These are phyloP conservation scores for Camelina hispida DNA, from an alignment of 345 rosid genomes.

Conservation along the genomic window DNA sequence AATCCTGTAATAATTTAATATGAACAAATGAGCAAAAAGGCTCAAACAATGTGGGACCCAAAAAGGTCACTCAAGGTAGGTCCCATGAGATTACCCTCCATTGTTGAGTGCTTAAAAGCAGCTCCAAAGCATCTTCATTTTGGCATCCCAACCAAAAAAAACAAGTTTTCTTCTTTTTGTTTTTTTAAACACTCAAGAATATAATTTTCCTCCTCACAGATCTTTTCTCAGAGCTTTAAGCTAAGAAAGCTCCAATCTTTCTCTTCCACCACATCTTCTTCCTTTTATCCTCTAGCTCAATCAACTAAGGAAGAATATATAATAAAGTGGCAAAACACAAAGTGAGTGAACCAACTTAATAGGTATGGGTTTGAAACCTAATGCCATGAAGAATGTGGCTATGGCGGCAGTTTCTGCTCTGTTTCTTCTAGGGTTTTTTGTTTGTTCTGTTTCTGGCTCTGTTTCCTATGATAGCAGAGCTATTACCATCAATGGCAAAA, in stretches of 20 bases:
- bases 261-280: conserved; percentile 9
- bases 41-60: conserved; percentile 39
- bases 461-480: conserved; percentile 89
- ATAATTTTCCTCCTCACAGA: conserved; percentile 1
- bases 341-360: conserved; percentile 9
- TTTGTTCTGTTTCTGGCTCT: conserved; percentile 60
- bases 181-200: conserved; percentile 30
- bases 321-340: conserved; percentile 49
- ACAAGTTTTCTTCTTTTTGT: conserved; percentile 31
- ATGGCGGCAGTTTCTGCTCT: conserved; percentile 43
- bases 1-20: neutral
- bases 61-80: conserved; percentile 42
- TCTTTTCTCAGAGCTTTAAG: neutral
- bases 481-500: conserved; percentile 79
- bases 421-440: conserved; percentile 48
- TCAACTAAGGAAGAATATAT: conserved; percentile 42
- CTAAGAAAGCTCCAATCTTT: conserved; percentile 30
- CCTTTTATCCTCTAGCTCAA: conserved; percentile 33
- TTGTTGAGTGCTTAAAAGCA: conserved; percentile 54
- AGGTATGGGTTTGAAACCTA: conserved; percentile 52
- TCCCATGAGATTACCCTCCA: conserved; percentile 41
- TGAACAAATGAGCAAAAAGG: neutral
- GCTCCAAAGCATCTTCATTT: conserved; percentile 50
- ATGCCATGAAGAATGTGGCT: conserved; percentile 54
- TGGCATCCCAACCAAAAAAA: conserved; percentile 23